Evolutionary conservation across 768 basidiomycete genomes (phyloP).

Genomic region (Punctularia strigosozonata): DNA sequence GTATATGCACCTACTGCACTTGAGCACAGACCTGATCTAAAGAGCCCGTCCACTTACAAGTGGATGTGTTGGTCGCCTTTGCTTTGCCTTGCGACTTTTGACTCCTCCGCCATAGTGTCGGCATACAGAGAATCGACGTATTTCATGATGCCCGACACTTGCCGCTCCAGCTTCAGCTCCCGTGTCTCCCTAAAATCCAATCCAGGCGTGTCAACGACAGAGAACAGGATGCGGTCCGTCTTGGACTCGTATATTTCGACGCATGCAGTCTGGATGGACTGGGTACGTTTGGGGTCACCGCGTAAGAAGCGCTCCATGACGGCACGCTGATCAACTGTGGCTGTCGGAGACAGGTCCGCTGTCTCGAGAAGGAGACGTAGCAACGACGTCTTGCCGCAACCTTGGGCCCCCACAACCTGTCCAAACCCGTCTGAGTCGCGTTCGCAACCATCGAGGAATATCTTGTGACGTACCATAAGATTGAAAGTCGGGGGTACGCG

Average conservation of each 20-base stretch:
- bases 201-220: constrained; percentile 80
- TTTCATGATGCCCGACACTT: constrained; percentile 62
- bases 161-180: constrained; percentile 70
- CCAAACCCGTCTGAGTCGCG: background rate
- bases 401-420: constrained; percentile 70
- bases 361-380: constrained; percentile 74
- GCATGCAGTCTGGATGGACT: constrained; percentile 52
- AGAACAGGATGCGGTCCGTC: constrained; percentile 67
- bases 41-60: constrained; percentile 38
- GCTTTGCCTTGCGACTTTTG: constrained; percentile 77
- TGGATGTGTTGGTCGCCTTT: constrained; percentile 88
- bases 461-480: constrained; percentile 65
- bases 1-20: constrained; percentile 57
- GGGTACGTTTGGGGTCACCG: constrained; percentile 47
- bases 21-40: background rate
- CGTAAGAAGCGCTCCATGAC: constrained; percentile 56
- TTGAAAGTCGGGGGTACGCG: constrained; percentile 73
- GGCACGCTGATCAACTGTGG: constrained; percentile 62
- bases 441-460: background rate
- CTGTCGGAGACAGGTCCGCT: constrained; percentile 66
- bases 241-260: constrained; percentile 79
- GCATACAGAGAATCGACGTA: constrained; percentile 75
- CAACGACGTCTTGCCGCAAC: constrained; percentile 79
- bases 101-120: constrained; percentile 76
- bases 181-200: constrained; percentile 63